Evolutionary conservation across 2,329 filamentous ascomycete genomes (phyloP).

Genomic region (Verticillium klebahnii): DNA sequence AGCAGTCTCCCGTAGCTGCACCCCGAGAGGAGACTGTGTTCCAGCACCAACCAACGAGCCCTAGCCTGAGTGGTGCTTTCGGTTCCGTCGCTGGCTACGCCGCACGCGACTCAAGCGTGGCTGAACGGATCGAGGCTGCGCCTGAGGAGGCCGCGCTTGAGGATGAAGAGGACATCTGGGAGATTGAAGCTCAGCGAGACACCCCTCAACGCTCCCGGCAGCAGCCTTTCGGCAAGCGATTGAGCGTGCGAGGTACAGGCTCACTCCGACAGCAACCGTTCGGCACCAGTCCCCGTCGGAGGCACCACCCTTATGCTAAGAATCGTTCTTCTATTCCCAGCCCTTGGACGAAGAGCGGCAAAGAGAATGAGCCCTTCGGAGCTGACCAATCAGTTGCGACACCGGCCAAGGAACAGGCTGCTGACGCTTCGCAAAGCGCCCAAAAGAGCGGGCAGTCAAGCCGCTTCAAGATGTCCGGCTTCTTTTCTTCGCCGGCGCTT

Average conservation of each 20-base stretch:
- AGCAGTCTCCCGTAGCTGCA: background rate
- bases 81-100: background rate
- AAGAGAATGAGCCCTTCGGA: slow-evolving; percentile 7
- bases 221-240: slow-evolving; percentile 23
- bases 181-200: slow-evolving; percentile 48
- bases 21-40: background rate
- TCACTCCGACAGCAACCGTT: background rate
- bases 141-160: background rate
- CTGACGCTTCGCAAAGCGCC: background rate
- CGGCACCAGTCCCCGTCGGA: background rate
- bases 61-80: background rate
- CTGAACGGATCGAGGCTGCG: background rate
- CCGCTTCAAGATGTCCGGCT: slow-evolving; percentile 39
- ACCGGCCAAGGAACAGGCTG: background rate
- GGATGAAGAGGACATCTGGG: slow-evolving; percentile 50
- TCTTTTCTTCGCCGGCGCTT: slow-evolving; percentile 52
- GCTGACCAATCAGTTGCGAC: background rate
- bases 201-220: slow-evolving; percentile 27
- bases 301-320: background rate
- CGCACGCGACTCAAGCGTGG: background rate
- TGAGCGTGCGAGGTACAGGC: slow-evolving; percentile 9
- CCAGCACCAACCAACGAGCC: background rate
- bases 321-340: slow-evolving; percentile 24
- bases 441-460: background rate
- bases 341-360: slow-evolving; percentile 32